These are phyloP conservation scores for Daldinia childiae DNA, from an alignment of 495 filamentous ascomycete genomes.

Conservation along the genomic window DNA sequence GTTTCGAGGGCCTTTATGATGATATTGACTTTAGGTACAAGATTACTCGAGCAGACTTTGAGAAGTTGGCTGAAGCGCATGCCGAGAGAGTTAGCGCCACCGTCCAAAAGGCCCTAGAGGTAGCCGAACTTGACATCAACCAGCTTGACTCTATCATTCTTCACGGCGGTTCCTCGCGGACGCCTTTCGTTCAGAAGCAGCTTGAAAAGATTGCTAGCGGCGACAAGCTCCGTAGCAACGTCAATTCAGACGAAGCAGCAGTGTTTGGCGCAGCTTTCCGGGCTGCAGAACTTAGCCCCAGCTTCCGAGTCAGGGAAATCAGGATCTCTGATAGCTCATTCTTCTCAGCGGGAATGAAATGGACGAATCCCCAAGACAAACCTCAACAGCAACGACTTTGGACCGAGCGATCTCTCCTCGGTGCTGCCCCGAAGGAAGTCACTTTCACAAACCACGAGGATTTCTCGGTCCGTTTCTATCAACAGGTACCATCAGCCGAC, in stretches of 20 bases:
- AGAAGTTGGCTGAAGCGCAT: conserved; percentile 77
- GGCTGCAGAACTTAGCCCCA: conserved; percentile 87
- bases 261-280: conserved; percentile 97
- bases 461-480: conserved; percentile 82
- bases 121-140: conserved; percentile 73
- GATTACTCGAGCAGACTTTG: conserved; percentile 81
- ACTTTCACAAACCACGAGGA: conserved; percentile 86
- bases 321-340: conserved; percentile 74
- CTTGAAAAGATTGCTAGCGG: conserved; percentile 79
- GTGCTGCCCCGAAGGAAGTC: conserved; percentile 81
- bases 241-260: conserved; percentile 96
- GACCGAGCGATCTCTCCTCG: conserved; percentile 77
- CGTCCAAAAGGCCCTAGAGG: conserved; percentile 76
- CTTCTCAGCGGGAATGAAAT: conserved; percentile 79
- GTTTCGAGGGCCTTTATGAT: conserved; percentile 88
- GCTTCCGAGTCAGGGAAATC: conserved; percentile 98
- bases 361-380: conserved; percentile 72
- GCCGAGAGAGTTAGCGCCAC: conserved; percentile 72
- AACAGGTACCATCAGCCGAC: conserved; percentile 64
- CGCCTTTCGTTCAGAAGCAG: conserved; percentile 91
- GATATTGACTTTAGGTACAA: conserved; percentile 95
- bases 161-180: conserved; percentile 88
- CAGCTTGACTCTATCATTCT: conserved; percentile 93
- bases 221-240: conserved; percentile 87
- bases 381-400: conserved; percentile 73